Evolutionary conservation across 805 yeast species (phyloP), one percentile per base, ranked within the genome.

Genomic region (Barnettozyma pratensis): DNA sequence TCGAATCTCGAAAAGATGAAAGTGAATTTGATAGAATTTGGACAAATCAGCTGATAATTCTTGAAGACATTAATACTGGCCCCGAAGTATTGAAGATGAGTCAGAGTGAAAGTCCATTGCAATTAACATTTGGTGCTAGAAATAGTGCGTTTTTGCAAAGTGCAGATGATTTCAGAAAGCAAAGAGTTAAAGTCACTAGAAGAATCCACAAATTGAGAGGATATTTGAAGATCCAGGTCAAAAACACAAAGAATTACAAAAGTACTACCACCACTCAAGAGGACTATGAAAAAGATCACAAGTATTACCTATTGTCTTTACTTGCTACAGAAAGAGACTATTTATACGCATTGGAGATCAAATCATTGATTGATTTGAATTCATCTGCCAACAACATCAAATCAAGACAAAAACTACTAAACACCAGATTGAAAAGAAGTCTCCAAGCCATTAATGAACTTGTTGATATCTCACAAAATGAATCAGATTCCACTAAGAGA

Each of bases 311-410:
- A 37, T 66, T 89, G 28, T 64, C 80, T n/a, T 68, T 90, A 27
- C 70, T 80, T 49, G 75, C 76, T n/a, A 81, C 85, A 1, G 98
- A 94, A 65, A 77, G 96, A 61, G 87, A 88, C 56, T 70, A 82
- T 61, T 72, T 88, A 31, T 79, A 75, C 56, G 85, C 91, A 1
- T 74, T 80, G 63, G 90, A 85, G 64, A 72, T 81, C 46, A 77
- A 78, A 51, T 67, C 76, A 9, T 64, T 75, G 42, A 64, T 80
- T 51, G 87, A 80, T 52, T 73, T 80, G 38, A 76, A 77, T 50
- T 71, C 75, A 10, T 73, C 78, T 7, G 38, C 67, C 34, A 47
- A 45, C n/a, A 45, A 45, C 5, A 34, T 42, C 25, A 62, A 49
- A 41, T 69, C 55, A 61, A 62, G 64, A 53, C 70, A 76, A n/a